Evolutionary conservation across 2,329 filamentous ascomycete genomes (phyloP), one percentile per base, ranked within the genome.

Genomic region (Grosmannia huntii): DNA sequence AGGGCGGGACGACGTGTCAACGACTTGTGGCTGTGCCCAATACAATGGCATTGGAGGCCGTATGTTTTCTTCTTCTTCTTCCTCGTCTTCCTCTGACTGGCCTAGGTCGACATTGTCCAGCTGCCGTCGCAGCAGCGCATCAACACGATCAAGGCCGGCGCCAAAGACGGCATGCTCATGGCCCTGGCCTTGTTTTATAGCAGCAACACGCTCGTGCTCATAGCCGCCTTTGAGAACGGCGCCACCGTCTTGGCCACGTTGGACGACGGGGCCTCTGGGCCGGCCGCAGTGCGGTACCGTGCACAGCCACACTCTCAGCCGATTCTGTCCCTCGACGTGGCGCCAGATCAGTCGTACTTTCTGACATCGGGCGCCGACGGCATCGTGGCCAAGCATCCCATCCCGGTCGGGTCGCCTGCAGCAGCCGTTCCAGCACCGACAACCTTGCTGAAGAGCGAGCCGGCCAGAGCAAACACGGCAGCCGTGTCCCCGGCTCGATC

Each of bases 211-310:
- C 53, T 62, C 21, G 72, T 92, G 1, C 80, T 96, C 7, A 72
- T 87, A 11, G 84, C 85, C 2, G 92, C 87, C 12, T 96, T 94
- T 69, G 94, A 99, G 71, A 90, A 89, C 65, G 94, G 94, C 1
- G 79, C 86, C 57, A 83, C 83, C 1, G 82, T 84, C 57, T 81
- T 90, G 1, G 83, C 85, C 62, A 72, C 78, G 33, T 79, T 84
- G 48, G 69, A 71, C 36, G 69, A 68, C 4, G 48, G 58, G 56
- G 46, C 48, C 9, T 48, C 62, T 68, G 64, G 68, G 21, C 66
- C 68, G 19, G 82, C 80, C 78, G 65, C 67, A 53, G 68, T 74
- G 49, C 69, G 83, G 3, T 95, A 95, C 69, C 75, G 77, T 21
- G 76, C 80, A 19, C 81, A 85, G 64, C 73, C 83, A 10, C 91